Evolutionary conservation across 139 green algal genomes (phyloP).

Genomic region (Ettlia oleoabundans): DNA sequence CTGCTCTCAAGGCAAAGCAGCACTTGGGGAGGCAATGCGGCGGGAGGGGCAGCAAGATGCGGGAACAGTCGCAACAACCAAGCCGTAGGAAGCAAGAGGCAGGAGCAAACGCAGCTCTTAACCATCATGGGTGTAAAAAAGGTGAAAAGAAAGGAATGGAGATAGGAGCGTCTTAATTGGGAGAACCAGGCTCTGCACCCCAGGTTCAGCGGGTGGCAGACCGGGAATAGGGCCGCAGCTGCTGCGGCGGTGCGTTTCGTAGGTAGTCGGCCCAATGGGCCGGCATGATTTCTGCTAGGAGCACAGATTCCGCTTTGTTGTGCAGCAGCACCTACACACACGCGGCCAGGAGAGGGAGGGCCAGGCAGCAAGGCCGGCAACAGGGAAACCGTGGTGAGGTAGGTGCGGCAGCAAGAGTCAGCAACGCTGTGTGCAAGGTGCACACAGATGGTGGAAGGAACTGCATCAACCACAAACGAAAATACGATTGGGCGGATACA

Average conservation of each 20-base stretch:
- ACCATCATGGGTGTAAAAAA: no score
- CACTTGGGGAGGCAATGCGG: no score
- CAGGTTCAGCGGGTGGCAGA: background rate
- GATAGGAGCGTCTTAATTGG: background rate
- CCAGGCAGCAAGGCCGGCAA: no score
- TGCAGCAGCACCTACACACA: conserved; percentile 62
- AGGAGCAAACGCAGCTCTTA: no score
- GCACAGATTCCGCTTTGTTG: conserved; percentile 47
- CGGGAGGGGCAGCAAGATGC: no score
- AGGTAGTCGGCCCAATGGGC: conserved; percentile 90
- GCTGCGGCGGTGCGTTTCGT: conserved; percentile 73
- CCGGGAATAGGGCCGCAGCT: conserved; percentile 52
- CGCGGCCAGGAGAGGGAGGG: conserved; percentile 41
- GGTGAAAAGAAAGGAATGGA: background rate
- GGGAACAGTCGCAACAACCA: no score
- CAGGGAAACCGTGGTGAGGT: no score
- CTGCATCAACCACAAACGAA: no score
- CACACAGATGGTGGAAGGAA: background rate
- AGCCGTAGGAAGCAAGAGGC: no score
- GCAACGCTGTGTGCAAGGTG: background rate
- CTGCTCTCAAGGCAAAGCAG: no score
- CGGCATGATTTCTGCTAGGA: conserved; percentile 62
- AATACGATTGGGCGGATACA: no score
- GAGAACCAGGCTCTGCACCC: background rate
- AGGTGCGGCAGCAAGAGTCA: background rate